Conservation (phyloP, 1,139 yeast genomes). For the Petasospora fabianii region DNA sequence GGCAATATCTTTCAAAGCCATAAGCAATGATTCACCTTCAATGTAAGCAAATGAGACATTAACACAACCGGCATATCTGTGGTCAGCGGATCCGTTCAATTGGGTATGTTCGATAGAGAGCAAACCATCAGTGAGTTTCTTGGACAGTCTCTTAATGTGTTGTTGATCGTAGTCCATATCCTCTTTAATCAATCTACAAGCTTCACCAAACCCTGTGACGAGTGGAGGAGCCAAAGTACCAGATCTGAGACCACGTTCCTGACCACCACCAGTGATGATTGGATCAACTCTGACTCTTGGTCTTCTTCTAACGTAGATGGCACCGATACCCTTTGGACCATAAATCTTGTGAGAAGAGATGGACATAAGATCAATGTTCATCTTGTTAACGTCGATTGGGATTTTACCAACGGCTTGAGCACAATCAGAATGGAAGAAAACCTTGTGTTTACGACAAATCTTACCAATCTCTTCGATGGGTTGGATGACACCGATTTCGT, state of each 20-base stretch:
- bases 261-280: conserved; percentile 96
- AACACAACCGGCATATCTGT: conserved; percentile 88
- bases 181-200: conserved; percentile 74
- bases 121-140: conserved; percentile 68
- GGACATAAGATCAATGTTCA: conserved; percentile 90
- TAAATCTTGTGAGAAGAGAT: conserved; percentile 94
- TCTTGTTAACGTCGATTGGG: conserved; percentile 85
- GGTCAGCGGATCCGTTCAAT: conserved; percentile 76
- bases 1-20: conserved; percentile 98
- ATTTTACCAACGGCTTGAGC: conserved; percentile 98
- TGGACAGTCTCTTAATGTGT: conserved; percentile 68
- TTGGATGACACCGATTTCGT: conserved; percentile 97
- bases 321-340: conserved; percentile 99
- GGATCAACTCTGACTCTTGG: conserved; percentile 98
- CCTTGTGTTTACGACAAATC: conserved; percentile 80
- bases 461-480: conserved; percentile 92
- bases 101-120: conserved; percentile 84
- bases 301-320: conserved; percentile 91
- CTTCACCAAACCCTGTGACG: conserved; percentile 96
- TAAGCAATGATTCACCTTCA: conserved; percentile 94
- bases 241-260: conserved; percentile 95
- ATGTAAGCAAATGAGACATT: conserved; percentile 95
- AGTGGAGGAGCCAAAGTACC: conserved; percentile 97
- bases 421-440: conserved; percentile 97
- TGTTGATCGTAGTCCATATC: conserved; percentile 73